These are phyloP conservation scores for Suhomyces ambrosiae DNA, from an alignment of 1,139 yeast genomes.

Conservation along the genomic window DNA sequence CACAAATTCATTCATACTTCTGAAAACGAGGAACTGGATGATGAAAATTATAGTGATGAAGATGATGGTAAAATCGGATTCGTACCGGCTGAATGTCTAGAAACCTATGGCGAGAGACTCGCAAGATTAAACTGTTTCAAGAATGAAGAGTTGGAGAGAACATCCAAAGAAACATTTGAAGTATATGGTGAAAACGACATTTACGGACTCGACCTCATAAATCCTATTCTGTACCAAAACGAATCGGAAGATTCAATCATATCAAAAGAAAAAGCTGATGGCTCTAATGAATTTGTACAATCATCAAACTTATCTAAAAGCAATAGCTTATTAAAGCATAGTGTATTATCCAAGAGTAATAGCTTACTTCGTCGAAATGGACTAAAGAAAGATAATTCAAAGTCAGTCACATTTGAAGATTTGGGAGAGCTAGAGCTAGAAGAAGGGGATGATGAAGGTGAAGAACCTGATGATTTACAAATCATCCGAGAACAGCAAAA, in stretches of 20 bases:
- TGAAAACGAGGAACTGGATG: constrained; percentile 6
- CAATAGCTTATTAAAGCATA: constrained; percentile 9
- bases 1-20: background rate
- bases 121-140: constrained; percentile 92
- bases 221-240: constrained; percentile 17
- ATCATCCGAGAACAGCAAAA: constrained; percentile 17
- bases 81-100: constrained; percentile 95
- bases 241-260: constrained; percentile 12
- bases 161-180: constrained; percentile 19
- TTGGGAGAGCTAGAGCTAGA: constrained; percentile 31
- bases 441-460: constrained; percentile 24
- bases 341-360: constrained; percentile 13
- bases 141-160: constrained; percentile 72
- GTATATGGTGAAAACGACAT: constrained; percentile 2
- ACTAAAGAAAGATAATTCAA: constrained; percentile 21
- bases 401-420: constrained; percentile 47
- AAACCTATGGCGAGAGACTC: constrained; percentile 85
- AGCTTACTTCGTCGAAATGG: constrained; percentile 14
- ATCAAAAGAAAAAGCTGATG: constrained; percentile 2
- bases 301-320: constrained; percentile 4
- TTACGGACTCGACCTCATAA: background rate
- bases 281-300: constrained; percentile 1
- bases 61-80: constrained; percentile 79
- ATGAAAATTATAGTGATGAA: constrained; percentile 32
- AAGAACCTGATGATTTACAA: constrained; percentile 21